Base-by-base conservation (phyloP, 2,329 filamentous ascomycete species). In the Aureobasidium namibiae region DNA sequence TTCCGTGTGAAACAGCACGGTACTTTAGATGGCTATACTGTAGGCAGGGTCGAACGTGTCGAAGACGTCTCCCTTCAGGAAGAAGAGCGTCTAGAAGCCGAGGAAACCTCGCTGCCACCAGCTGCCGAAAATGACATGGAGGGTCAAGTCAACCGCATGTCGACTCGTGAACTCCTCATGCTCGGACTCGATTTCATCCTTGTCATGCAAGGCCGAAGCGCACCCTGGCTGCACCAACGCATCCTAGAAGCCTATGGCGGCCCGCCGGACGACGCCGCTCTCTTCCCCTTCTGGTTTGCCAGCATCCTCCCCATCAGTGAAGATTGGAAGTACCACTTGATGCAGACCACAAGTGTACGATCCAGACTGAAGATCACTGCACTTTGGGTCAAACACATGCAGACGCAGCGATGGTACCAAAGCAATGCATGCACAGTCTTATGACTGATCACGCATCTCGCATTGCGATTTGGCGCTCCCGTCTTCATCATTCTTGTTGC, bases 231-330 rank as follows among this genome's bases (percentile, higher is more conserved):
- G 29, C 83, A 88, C 59, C 80, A 85, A 41, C 82, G 86, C 9
- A 85, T 92, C 34, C 75, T 92, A 31, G 75, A 83, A 33, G 84
- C 88, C 6, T 94, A 92, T 64, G 91, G 91, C 13, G 83, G 88
- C 60, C 87, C 86, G 21, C 91, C 90, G 0, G 77, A 82, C 16
- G 89, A 95, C 67, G 85, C 90, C 0, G 85, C 85, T 3, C 71
- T 83, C 1, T 94, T 96, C 65, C 89, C 91, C 0, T 96, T 91
- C 80, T 96, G 92, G 92, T 87, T 96, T 65, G 91, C 88, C 10
- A 89, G 84, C 67, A 85, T 94, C 21, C 73, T 95, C 13, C 90
- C 90, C 0, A 84, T 94, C 38, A 80, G 82, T 14, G 88, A 94
- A 26, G 76, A 84, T 29, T 87, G 94, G 66, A 95, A 92, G 69